phyloP scores from a whole-genome alignment of 1,139 yeast species.

The Chernovozyma aurita region DNA sequence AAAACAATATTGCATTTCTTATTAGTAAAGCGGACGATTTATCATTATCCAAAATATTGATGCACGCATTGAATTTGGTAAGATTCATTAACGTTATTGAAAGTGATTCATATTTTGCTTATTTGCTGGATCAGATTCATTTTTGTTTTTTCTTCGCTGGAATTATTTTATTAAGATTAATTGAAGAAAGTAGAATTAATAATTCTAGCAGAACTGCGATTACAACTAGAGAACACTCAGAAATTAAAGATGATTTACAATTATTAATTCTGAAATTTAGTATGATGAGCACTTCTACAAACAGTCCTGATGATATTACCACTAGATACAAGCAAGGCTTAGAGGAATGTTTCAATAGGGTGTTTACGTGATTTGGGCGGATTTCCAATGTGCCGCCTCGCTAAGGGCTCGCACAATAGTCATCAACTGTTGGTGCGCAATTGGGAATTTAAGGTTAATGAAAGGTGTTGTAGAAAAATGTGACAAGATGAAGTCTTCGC shows the following conservation, averaged over 20 bases:
- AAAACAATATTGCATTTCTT: slow-evolving; percentile 21
- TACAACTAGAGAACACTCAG: slow-evolving; percentile 1
- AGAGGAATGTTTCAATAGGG: slow-evolving; percentile 2
- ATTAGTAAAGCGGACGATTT: slow-evolving; percentile 18
- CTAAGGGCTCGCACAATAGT: no score
- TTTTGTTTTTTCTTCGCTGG: slow-evolving; percentile 52
- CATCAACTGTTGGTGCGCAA: no score
- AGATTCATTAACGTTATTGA: slow-evolving; percentile 37
- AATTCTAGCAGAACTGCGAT: not conserved
- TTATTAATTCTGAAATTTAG: slow-evolving; percentile 7
- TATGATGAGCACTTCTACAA: slow-evolving; percentile 7
- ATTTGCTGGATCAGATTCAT: slow-evolving; percentile 65
- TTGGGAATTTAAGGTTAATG: no score
- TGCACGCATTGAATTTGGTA: slow-evolving; percentile 41
- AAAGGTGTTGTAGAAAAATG: no score
- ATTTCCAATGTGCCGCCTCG: no score
- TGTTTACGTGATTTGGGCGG: not conserved
- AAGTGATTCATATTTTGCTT: slow-evolving; percentile 62
- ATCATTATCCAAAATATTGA: slow-evolving; percentile 21
- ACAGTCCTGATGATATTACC: slow-evolving; percentile 7
- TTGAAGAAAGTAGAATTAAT: slow-evolving; percentile 6
- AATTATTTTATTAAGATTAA: slow-evolving; percentile 34
- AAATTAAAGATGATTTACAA: slow-evolving; percentile 4
- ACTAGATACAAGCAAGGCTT: slow-evolving; percentile 4
- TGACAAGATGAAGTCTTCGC: no score